Evolutionary conservation across 164 flowering plant genomes (phyloP).

Genomic region (Vitis rupestris): DNA sequence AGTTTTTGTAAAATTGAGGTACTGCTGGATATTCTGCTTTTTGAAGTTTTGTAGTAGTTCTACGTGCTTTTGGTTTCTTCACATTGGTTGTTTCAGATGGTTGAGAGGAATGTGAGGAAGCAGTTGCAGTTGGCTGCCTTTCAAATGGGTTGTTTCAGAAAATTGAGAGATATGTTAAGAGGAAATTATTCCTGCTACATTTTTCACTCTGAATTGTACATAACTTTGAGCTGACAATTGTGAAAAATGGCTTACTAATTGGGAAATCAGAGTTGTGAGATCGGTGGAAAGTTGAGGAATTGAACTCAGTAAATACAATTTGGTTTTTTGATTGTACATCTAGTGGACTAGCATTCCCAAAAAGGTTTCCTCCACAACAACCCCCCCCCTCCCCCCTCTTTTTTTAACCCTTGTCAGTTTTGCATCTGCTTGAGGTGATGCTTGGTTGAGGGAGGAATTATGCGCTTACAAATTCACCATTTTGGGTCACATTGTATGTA

Average conservation of each 20-base stretch:
- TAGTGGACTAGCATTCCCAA: not conserved
- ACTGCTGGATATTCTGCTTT: not conserved
- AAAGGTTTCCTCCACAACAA: not conserved
- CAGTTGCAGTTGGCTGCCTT: too few relatives aligned
- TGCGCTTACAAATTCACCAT: too few relatives aligned
- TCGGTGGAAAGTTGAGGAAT: not conserved
- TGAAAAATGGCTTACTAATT: not conserved
- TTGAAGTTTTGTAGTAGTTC: not conserved
- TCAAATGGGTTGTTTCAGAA: too few relatives aligned
- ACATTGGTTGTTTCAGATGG: too few relatives aligned
- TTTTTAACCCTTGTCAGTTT: not conserved
- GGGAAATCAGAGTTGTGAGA: not conserved
- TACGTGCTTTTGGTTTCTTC: too few relatives aligned
- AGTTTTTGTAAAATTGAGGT: conserved; percentile 1
- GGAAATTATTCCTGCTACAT: too few relatives aligned
- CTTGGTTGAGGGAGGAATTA: not conserved
- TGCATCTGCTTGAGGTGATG: too few relatives aligned
- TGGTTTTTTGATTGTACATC: not conserved
- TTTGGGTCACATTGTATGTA: too few relatives aligned
- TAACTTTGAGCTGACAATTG: not conserved
- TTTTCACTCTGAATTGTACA: too few relatives aligned
- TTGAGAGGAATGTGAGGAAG: too few relatives aligned
- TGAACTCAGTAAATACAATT: not conserved
- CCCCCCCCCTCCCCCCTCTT: not conserved
- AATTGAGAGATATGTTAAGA: too few relatives aligned